A percentile compares a stretch with the other conserved stretches of the same genome.
Conservation (phyloP, 768 basidiomycete genomes). For the Boletus vermiculosoides region DNA sequence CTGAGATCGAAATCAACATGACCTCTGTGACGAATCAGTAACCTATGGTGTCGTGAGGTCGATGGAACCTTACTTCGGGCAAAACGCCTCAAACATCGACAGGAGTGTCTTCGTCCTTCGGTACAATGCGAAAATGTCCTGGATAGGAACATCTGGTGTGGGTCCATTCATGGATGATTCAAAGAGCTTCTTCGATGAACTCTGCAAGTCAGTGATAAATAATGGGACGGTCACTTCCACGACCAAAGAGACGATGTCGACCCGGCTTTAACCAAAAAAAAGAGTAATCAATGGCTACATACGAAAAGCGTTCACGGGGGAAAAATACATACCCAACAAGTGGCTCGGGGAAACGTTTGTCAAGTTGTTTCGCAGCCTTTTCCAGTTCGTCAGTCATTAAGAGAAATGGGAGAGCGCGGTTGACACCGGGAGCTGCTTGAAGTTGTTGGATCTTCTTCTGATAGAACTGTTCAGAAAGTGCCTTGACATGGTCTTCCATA, state of each 20-base stretch:
- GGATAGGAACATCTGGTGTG: constrained; percentile 83
- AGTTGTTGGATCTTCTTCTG: constrained; percentile 61
- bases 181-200: constrained; percentile 68
- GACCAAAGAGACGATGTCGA: constrained; percentile 76
- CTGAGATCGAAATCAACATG: constrained; percentile 66
- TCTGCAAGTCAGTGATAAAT: constrained; percentile 63
- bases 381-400: constrained; percentile 88
- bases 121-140: constrained; percentile 88
- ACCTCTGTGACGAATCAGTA: constrained; percentile 38
- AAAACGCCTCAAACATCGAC: constrained; percentile 82
- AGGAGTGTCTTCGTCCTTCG: constrained; percentile 70
- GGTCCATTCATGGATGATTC: constrained; percentile 86
- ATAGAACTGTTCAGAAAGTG: constrained; percentile 61
- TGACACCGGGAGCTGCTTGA: constrained; percentile 69
- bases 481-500: constrained; percentile 61
- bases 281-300: not conserved
- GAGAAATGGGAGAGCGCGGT: constrained; percentile 76
- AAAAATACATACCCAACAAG: constrained; percentile 61
- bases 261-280: constrained; percentile 42
- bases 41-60: not conserved
- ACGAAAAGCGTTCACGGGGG: not conserved
- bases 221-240: constrained; percentile 68
- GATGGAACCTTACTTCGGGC: constrained; percentile 57
- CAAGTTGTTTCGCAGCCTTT: constrained; percentile 76
- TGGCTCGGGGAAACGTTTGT: constrained; percentile 85